Evolutionary conservation across 2,329 filamentous ascomycete species (phyloP).

Genomic region (Westerdykella ornata): DNA sequence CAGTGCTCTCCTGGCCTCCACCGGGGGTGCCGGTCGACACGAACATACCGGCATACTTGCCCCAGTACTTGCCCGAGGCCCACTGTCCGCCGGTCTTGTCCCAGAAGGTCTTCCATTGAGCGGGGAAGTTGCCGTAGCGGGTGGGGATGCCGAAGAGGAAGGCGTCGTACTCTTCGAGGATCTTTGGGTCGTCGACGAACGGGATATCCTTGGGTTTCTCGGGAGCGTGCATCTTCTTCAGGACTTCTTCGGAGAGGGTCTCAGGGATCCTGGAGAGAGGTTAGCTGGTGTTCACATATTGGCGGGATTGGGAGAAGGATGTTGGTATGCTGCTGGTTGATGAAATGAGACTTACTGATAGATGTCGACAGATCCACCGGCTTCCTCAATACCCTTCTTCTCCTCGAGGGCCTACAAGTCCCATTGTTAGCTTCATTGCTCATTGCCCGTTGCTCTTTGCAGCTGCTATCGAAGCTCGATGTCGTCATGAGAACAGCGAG

Average conservation of each 20-base stretch:
- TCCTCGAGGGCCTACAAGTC: constrained; percentile 85
- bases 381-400: constrained; percentile 80
- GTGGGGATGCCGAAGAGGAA: constrained; percentile 94
- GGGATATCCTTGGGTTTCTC: constrained; percentile 61
- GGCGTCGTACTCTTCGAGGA: constrained; percentile 71
- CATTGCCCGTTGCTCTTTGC: neutral
- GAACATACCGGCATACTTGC: constrained; percentile 90
- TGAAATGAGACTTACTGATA: constrained; percentile 60
- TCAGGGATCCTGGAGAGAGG: constrained; percentile 58
- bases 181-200: constrained; percentile 53
- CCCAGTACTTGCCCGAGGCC: constrained; percentile 66
- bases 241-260: constrained; percentile 77
- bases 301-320: neutral
- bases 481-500: constrained; percentile 3
- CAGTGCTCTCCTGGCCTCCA: constrained; percentile 90
- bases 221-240: constrained; percentile 86
- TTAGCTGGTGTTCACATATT: constrained; percentile 1
- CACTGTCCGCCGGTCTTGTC: constrained; percentile 85
- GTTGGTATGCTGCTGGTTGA: neutral
- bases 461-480: neutral
- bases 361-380: constrained; percentile 73
- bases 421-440: constrained; percentile 65
- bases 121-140: constrained; percentile 93
- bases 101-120: constrained; percentile 92
- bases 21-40: constrained; percentile 74